Evolutionary conservation across 1,284 basidiomycete genomes (phyloP).

Genomic region (Crucibulum parvulum): DNA sequence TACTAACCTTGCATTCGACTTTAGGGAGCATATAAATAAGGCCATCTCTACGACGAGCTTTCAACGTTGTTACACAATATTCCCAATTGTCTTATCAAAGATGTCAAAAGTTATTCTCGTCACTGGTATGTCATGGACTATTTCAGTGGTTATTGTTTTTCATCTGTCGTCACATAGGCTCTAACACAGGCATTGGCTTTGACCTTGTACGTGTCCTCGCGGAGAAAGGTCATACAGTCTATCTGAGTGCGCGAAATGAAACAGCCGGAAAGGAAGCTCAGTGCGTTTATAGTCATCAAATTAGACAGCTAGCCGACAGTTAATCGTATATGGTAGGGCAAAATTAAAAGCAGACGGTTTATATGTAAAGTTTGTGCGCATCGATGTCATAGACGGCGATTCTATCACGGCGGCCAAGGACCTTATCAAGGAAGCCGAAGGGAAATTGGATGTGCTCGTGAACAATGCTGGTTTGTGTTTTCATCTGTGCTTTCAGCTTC

Average conservation of each 20-base stretch:
- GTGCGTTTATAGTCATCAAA: constrained; percentile 16
- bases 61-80: not conserved
- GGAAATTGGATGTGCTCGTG: constrained; percentile 45
- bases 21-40: too few relatives aligned
- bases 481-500: not conserved
- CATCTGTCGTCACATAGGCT: constrained; percentile 13
- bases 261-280: constrained; percentile 28
- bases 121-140: not conserved
- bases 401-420: constrained; percentile 33
- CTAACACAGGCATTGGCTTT: constrained; percentile 38
- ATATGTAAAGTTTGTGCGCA: constrained; percentile 37
- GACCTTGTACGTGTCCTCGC: constrained; percentile 37
- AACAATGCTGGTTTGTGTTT: constrained; percentile 46
- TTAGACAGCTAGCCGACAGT: not conserved
- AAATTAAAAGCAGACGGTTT: constrained; percentile 2
- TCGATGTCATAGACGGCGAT: constrained; percentile 37
- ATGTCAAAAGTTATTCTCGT: constrained; percentile 28
- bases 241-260: constrained; percentile 35
- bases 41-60: too few relatives aligned
- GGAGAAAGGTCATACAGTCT: constrained; percentile 33
- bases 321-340: not conserved
- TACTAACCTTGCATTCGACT: too few relatives aligned
- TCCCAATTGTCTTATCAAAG: not conserved
- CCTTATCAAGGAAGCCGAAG: constrained; percentile 40
- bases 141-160: not conserved